Conservation (phyloP, 1,284 basidiomycete genomes). For the Cystobasidium slooffiae region DNA sequence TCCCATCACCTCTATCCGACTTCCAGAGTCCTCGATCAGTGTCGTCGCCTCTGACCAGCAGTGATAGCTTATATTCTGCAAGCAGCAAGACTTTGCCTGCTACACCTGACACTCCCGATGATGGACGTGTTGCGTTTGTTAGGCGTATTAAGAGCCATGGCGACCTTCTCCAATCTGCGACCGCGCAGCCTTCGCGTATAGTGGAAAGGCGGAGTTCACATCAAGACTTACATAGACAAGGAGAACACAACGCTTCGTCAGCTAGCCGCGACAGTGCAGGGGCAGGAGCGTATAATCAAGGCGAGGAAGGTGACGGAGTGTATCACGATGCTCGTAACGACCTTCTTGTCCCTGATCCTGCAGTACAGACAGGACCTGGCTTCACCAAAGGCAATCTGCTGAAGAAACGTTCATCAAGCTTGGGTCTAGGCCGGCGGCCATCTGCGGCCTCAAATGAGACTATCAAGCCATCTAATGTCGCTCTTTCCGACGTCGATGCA, state of each 20-base stretch:
- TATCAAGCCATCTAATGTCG: not conserved
- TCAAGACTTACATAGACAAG: not conserved
- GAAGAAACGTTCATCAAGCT: conserved; percentile 30
- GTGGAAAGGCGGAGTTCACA: conserved; percentile 12
- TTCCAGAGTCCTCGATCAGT: not conserved
- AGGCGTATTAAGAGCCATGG: conserved; percentile 32
- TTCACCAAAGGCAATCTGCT: not conserved
- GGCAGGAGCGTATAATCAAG: too few species aligned
- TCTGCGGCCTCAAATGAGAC: conserved; percentile 4
- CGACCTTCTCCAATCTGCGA: conserved; percentile 11
- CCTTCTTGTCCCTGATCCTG: not conserved
- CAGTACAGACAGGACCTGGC: not conserved
- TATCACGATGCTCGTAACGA: too few species aligned
- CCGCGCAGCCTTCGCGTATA: not conserved
- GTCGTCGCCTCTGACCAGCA: not conserved
- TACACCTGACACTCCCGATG: too few species aligned
- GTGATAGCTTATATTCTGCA: not conserved
- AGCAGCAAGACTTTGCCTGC: too few species aligned
- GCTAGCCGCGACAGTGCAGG: not conserved
- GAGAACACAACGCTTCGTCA: not conserved
- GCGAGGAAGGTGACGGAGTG: too few species aligned
- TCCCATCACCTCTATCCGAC: not conserved
- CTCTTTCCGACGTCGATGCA: not conserved
- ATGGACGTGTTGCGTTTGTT: not conserved
- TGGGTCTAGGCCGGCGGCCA: conserved; percentile 17